phyloP scores from a whole-genome alignment of 2,329 filamentous ascomycete genomes.

The Cercospora canescens region DNA sequence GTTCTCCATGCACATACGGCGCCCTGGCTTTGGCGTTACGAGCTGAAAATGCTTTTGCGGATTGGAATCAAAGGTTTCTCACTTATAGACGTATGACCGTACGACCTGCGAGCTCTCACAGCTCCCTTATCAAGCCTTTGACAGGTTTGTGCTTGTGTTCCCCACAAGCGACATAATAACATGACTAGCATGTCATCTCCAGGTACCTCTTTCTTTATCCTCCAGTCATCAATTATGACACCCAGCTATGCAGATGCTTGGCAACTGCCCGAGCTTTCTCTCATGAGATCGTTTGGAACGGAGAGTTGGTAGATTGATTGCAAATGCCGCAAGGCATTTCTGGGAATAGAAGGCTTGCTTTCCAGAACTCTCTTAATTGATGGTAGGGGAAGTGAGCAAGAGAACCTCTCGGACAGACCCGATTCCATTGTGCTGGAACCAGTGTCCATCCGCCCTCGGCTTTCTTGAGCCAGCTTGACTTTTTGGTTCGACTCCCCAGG shows the following conservation, averaged over 20 bases:
- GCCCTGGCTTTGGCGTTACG: background rate
- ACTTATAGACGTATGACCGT: background rate
- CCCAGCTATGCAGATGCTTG: constrained; percentile 47
- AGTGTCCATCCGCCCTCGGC: too few relatives aligned
- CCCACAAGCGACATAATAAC: background rate
- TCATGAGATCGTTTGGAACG: constrained; percentile 45
- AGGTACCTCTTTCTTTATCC: background rate
- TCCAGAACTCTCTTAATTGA: constrained; percentile 30
- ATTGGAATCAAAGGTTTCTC: background rate
- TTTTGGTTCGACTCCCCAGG: background rate
- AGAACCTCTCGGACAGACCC: constrained; percentile 40
- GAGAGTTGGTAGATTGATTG: constrained; percentile 47
- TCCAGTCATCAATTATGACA: constrained; percentile 9
- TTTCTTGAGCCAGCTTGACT: background rate
- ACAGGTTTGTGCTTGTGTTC: background rate
- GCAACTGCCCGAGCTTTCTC: constrained; percentile 44
- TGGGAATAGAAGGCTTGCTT: constrained; percentile 39
- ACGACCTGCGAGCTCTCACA: background rate
- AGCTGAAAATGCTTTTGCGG: background rate
- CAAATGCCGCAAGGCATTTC: constrained; percentile 9
- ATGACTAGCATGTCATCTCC: background rate
- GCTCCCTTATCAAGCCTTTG: background rate
- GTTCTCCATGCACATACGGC: background rate
- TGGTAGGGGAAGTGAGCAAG: constrained; percentile 37
- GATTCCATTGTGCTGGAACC: too few relatives aligned